Evolutionary conservation across 1,284 basidiomycete species (phyloP).

Genomic region (Uromyces viciae-fabae): DNA sequence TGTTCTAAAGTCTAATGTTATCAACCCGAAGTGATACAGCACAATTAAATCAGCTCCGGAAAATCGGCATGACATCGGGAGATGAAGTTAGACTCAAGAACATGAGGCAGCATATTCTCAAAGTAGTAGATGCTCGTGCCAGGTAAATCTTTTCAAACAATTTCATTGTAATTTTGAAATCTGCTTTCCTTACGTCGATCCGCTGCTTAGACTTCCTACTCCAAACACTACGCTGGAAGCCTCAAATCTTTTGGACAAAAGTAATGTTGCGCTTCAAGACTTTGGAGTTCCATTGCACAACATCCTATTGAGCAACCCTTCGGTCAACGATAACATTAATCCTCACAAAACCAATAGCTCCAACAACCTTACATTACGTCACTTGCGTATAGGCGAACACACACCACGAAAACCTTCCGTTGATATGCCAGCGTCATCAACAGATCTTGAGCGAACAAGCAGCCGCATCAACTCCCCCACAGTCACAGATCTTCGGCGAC

Average conservation of each 20-base stretch:
- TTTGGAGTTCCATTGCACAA: slow-evolving; percentile 90
- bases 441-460: slow-evolving; percentile 30
- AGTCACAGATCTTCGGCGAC: slow-evolving; percentile 42
- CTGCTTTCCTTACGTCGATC: slow-evolving; percentile 45
- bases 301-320: slow-evolving; percentile 71
- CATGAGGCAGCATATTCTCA: slow-evolving; percentile 75
- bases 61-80: slow-evolving; percentile 71
- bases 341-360: slow-evolving; percentile 19
- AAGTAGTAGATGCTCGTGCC: slow-evolving; percentile 53
- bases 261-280: slow-evolving; percentile 68
- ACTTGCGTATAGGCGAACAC: slow-evolving; percentile 8
- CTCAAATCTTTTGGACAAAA: slow-evolving; percentile 63
- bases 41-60: slow-evolving; percentile 68
- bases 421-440: slow-evolving; percentile 20
- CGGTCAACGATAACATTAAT: slow-evolving; percentile 25
- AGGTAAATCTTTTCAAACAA: slow-evolving; percentile 35
- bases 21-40: slow-evolving; percentile 64
- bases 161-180: background rate
- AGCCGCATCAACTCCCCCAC: slow-evolving; percentile 33
- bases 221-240: slow-evolving; percentile 60
- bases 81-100: slow-evolving; percentile 78
- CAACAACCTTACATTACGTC: slow-evolving; percentile 1
- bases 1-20: slow-evolving; percentile 46
- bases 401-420: slow-evolving; percentile 33
- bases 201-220: slow-evolving; percentile 59